Evolutionary conservation across 176 grass and related monocot species (phyloP), one percentile per base, ranked within the genome.

Genomic region (Cocos nucifera): DNA sequence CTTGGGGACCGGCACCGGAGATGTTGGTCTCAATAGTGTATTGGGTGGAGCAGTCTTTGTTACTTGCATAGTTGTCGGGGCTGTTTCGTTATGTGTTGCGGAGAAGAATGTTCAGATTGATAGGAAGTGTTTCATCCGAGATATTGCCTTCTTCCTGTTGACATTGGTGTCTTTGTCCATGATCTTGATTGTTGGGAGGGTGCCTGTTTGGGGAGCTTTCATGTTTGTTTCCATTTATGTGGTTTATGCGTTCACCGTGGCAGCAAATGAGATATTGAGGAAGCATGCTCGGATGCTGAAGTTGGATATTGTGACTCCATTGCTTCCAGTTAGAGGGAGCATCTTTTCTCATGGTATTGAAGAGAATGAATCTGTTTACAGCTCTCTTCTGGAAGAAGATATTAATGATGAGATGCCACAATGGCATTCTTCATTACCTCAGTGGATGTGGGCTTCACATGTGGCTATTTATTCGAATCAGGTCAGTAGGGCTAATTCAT

Each of bases 391-490:
- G 60, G 78, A 76, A 74, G 87, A 88, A 73, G 78, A 85, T 73
- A 49, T 63, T 57, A 56, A 78, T 75, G 58, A 74, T 17, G 93
- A 85, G 3, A 59, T 57, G 23, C 54, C 73, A 23, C 67, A 55
- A 17, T 75, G 86, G 56, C 85, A 80, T 69, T 48, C 68, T 62
- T 88, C 84, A 9, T 80, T 98, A 70, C 93, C 87, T 74, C 93
- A 92, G 61, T 98, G 93, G 93, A 98, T 98, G 93, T 98, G 93
- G 93, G 87, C 87, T 76, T 98, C 93, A 22, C 82, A 98, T 78
- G 85, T 98, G 61, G 84, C 93, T 35, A 98, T 98, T 66, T 98
- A 98, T 79, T 98, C 93, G 50, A 98, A 98, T 77, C 84, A 88
- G 4, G 69, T 72, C 10, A 75, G 62, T 51, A 69, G 87, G 71